These are phyloP conservation scores for Escallonia rubra DNA, from an alignment of 129 eudicot species.

Conservation along the genomic window DNA sequence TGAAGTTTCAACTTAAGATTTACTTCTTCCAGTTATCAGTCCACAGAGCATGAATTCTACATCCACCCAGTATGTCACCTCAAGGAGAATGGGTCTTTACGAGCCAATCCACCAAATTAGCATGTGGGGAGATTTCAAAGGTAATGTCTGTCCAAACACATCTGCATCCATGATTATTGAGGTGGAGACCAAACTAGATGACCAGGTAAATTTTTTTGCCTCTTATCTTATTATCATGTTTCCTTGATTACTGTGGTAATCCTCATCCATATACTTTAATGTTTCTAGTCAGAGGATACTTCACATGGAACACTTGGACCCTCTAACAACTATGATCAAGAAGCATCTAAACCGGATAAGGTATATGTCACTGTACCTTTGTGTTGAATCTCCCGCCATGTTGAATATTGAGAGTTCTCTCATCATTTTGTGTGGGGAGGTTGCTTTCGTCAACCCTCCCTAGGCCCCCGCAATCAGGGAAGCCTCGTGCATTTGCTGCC, in stretches of 20 bases:
- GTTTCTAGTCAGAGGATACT: constrained; percentile 71
- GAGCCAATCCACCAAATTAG: constrained; percentile 79
- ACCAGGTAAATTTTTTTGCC: constrained; percentile 37
- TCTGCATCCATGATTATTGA: constrained; percentile 58
- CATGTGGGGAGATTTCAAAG: constrained; percentile 92
- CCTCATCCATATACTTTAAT: constrained; percentile 2
- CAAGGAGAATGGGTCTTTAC: constrained; percentile 76
- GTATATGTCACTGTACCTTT: constrained; percentile 33
- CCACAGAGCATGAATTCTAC: constrained; percentile 56
- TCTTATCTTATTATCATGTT: neutral
- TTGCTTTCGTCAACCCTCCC: no score
- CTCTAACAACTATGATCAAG: constrained; percentile 70
- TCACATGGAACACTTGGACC: constrained; percentile 71
- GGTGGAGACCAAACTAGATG: constrained; percentile 58
- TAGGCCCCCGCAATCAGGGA: no score
- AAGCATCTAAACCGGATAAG: constrained; percentile 85
- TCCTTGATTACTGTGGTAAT: constrained; percentile 10
- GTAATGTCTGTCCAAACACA: constrained; percentile 51
- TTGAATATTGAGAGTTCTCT: neutral
- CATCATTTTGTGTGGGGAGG: no score
- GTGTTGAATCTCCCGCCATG: neutral
- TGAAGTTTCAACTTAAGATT: neutral
- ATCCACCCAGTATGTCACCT: constrained; percentile 64
- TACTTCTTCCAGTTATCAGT: constrained; percentile 24
- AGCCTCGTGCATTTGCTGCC: no score